Evolutionary conservation across 352 stramenopile species (phyloP).

Genomic region (Phytophthora syringae): DNA sequence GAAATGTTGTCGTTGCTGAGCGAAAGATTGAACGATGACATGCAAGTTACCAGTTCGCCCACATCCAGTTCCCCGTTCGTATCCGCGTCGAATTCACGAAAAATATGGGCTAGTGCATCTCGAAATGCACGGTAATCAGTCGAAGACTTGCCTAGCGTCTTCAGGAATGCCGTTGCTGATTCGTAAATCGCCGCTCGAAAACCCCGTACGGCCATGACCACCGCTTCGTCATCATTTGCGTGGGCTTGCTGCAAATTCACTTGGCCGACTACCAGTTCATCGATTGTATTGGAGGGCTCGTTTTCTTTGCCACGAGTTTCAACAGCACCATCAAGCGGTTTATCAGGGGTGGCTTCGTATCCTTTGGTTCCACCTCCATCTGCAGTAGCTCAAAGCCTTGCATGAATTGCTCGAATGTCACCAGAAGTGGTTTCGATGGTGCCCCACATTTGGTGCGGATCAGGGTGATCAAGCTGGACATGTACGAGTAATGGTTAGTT

Average conservation of each 20-base stretch:
- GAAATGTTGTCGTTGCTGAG: constrained; percentile 49
- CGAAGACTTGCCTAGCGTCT: constrained; percentile 21
- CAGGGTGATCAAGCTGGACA: constrained; percentile 55
- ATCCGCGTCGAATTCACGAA: constrained; percentile 63
- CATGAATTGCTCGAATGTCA: constrained; percentile 59
- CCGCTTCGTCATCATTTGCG: constrained; percentile 34
- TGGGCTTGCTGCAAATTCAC: constrained; percentile 1
- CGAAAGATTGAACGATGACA: constrained; percentile 54
- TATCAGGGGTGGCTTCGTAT: not conserved
- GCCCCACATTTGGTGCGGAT: constrained; percentile 52
- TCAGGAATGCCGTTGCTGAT: constrained; percentile 44
- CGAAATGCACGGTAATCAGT: constrained; percentile 61
- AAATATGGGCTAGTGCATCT: constrained; percentile 56
- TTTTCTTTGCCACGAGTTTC: not conserved
- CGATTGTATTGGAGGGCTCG: not conserved
- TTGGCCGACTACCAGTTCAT: not conserved
- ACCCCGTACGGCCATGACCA: constrained; percentile 39
- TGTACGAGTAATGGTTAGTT: constrained; percentile 9
- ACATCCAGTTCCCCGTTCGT: constrained; percentile 61
- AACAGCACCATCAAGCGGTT: not conserved
- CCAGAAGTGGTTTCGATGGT: constrained; percentile 44
- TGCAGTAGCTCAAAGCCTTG: constrained; percentile 56
- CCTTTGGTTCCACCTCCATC: not conserved
- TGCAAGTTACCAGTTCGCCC: constrained; percentile 54
- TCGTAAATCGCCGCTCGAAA: constrained; percentile 53